Evolutionary conservation across 805 yeast species (phyloP), one percentile per base, ranked within the genome.

Genomic region (Wickerhamomyces hampshirensis): DNA sequence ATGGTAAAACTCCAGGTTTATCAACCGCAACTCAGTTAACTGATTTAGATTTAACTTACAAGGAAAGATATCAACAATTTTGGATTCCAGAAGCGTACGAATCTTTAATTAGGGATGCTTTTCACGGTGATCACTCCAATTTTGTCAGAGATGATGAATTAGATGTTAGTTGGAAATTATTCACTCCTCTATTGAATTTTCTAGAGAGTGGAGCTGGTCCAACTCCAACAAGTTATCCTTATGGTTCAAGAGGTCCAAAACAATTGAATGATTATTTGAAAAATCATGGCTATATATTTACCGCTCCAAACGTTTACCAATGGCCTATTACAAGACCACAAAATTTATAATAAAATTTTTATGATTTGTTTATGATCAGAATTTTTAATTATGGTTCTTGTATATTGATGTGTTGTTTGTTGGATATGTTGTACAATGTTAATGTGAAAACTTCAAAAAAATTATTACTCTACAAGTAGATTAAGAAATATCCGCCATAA

Each of bases 41-140:
- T 18, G 97, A 91, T 58, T 76, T 93, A 54, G 96, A 93, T 59
- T 71, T 93, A 56, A 84, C 94, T 24, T 93, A 93, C 62, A 66
- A 80, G 37, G 69, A 71, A 34, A 78, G 97, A 58, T 93, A 83
- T 68, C 68, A 84, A 46, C 83, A 86, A 57, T 83, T 86, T 66
- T 84, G 93, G 81, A 89, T 93, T 55, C 98, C 98, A 30, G 96
- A 91, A 69, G 98, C 98, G 28, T 93, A 93, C 63, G 98, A 93
- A 69, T 84, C 96, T 1, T 76, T 93, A 51, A 86, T 93, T 53
- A 78, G 94, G 63, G 98, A 93, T 63, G 84, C 91, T 45, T 64
- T 83, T 57, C 73, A 77, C 49, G 98, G 94, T 39, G 95, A 89
- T 63, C 98, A 93, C 66, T 84, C 98, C 35, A 91, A 91, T 68